Conservation (phyloP, 345 rosid genomes). For the Carallia pectinifolia region DNA sequence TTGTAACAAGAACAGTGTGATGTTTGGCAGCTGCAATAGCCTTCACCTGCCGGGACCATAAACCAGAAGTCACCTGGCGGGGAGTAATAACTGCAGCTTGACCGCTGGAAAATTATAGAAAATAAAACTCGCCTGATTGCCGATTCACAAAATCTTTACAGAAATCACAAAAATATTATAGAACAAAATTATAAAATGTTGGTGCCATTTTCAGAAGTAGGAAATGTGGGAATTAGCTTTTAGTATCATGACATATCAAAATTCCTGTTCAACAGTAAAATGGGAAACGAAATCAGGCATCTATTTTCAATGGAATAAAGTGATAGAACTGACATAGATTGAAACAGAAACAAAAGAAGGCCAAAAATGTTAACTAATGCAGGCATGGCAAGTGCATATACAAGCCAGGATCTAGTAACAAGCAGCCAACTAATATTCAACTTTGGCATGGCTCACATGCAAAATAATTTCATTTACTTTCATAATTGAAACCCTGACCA, state of each 20-base stretch:
- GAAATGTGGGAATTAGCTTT: conserved; percentile 4
- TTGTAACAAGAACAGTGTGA: conserved; percentile 90
- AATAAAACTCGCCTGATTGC: conserved; percentile 23
- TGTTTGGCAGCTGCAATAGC: conserved; percentile 98
- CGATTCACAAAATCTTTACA: conserved; percentile 9
- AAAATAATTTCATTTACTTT: not conserved
- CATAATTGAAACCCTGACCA: not conserved
- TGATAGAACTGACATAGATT: not conserved
- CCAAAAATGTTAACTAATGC: not conserved
- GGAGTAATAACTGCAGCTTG: conserved; percentile 99
- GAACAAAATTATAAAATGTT: not conserved
- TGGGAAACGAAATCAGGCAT: conserved; percentile 6
- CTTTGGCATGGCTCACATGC: no score
- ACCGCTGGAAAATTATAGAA: conserved; percentile 58
- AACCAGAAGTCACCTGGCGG: conserved; percentile 80
- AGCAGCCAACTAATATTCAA: no score
- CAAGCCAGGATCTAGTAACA: not conserved
- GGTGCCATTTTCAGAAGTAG: not conserved
- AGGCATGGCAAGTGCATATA: not conserved
- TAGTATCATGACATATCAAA: not conserved
- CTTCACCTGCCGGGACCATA: conserved; percentile 79
- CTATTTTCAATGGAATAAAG: conserved; percentile 4
- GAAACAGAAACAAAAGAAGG: conserved; percentile 13
- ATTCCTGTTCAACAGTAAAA: conserved; percentile 7
- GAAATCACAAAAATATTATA: not conserved